Percentiles rank a stretch among this genome's conserved stretches.
Evolutionary conservation across 176 grass and related monocot genomes (phyloP).

Genomic region (Tuctoria greenei): DNA sequence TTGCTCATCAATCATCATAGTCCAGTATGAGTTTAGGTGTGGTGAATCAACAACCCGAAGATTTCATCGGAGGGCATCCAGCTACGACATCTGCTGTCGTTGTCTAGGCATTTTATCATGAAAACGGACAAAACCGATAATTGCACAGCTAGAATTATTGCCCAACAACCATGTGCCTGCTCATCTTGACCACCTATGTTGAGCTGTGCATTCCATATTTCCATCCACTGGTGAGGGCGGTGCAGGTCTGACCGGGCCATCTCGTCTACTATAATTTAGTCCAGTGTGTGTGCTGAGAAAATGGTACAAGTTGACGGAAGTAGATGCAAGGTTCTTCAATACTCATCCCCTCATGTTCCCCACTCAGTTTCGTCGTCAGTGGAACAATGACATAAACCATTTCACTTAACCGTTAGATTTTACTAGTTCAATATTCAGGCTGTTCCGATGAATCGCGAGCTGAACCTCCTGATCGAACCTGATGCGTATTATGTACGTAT

Average conservation of each 20-base stretch:
- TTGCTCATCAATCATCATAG: neutral
- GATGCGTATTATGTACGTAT: neutral
- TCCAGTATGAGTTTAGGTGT: neutral
- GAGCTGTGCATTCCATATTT: neutral
- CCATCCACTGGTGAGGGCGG: neutral
- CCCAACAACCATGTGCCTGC: neutral
- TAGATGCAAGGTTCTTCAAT: conserved; percentile 3
- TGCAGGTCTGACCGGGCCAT: conserved; percentile 5
- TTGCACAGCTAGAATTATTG: neutral
- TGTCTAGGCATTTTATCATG: neutral
- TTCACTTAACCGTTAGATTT: no score
- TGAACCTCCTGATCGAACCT: neutral
- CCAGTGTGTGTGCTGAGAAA: neutral
- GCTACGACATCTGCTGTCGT: neutral
- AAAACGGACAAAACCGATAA: conserved; percentile 8
- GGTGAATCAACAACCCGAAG: neutral
- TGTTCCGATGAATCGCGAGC: neutral
- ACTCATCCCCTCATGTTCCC: neutral
- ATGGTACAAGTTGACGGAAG: neutral
- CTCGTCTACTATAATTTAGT: neutral
- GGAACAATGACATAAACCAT: no score
- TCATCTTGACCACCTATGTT: neutral
- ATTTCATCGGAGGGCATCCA: neutral
- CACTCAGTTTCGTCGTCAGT: no score
- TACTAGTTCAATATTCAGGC: no score